These are phyloP conservation scores for Trichosporon ovoides DNA, from an alignment of 1,284 basidiomycete genomes.

Conservation along the genomic window DNA sequence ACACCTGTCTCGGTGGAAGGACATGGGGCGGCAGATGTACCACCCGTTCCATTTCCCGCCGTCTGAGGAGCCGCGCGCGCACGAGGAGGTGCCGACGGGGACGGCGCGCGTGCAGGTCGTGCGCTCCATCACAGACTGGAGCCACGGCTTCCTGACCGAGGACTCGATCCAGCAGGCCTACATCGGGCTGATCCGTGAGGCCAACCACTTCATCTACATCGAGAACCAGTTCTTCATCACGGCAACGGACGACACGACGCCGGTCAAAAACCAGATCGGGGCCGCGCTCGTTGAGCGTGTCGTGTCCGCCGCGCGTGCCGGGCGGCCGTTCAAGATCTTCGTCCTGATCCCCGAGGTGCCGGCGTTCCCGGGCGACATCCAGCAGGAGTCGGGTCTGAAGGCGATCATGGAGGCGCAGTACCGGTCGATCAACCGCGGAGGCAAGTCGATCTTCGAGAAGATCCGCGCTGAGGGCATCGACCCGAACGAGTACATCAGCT, in stretches of 20 bases:
- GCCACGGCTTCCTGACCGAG: constrained; percentile 79
- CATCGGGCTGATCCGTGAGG: constrained; percentile 71
- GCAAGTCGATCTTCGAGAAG: constrained; percentile 75
- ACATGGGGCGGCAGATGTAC: constrained; percentile 39
- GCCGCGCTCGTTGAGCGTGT: constrained; percentile 76
- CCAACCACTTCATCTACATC: constrained; percentile 84
- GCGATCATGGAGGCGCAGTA: constrained; percentile 51
- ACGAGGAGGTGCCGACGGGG: constrained; percentile 40
- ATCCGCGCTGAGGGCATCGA: constrained; percentile 73
- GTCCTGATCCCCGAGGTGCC: constrained; percentile 66
- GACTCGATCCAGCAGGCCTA: constrained; percentile 75
- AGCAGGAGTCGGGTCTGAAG: constrained; percentile 64
- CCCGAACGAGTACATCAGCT: constrained; percentile 60
- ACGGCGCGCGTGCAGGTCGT: constrained; percentile 49
- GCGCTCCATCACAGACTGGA: constrained; percentile 83
- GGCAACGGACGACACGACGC: constrained; percentile 57
- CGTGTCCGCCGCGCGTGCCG: constrained; percentile 64
- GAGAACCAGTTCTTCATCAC: constrained; percentile 95
- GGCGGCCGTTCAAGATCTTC: constrained; percentile 69
- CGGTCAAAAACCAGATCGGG: constrained; percentile 73
- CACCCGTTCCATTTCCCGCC: constrained; percentile 49
- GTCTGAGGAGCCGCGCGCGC: constrained; percentile 33
- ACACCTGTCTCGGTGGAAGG: constrained; percentile 44
- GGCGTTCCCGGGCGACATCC: constrained; percentile 64
- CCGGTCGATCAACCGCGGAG: constrained; percentile 79